Evolutionary conservation across 2,329 filamentous ascomycete genomes (phyloP).

Genomic region (Monosporascus sp.): DNA sequence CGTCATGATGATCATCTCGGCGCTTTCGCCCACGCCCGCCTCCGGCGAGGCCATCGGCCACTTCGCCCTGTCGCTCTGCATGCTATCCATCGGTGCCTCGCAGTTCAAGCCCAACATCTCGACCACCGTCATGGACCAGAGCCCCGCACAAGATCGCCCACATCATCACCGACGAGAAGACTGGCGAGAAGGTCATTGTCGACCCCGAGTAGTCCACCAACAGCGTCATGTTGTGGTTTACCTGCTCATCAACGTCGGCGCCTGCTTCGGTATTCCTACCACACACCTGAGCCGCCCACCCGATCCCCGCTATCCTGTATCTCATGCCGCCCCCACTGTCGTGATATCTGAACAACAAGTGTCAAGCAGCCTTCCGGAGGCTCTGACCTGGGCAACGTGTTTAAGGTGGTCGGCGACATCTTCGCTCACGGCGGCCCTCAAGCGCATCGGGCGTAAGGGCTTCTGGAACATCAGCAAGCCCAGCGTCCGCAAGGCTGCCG

Average conservation of each 20-base stretch:
- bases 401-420: conserved; percentile 32
- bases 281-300: conserved; percentile 42
- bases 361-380: conserved; percentile 55
- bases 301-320: conserved; percentile 47
- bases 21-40: conserved; percentile 32
- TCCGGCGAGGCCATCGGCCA: conserved; percentile 46
- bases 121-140: conserved; percentile 64
- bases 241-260: conserved; percentile 48
- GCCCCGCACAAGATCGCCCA: conserved; percentile 49
- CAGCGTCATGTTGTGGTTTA: conserved; percentile 63
- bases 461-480: conserved; percentile 55
- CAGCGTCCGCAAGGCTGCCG: conserved; percentile 37
- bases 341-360: conserved; percentile 47
- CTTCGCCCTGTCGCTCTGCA: conserved; percentile 55
- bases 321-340: conserved; percentile 54
- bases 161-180: conserved; percentile 42
- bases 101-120: conserved; percentile 70
- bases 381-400: conserved; percentile 51
- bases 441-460: conserved; percentile 22
- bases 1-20: conserved; percentile 28
- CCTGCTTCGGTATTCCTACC: conserved; percentile 44
- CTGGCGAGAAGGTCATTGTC: conserved; percentile 59
- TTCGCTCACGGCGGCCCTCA: conserved; percentile 25
- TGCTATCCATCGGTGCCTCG: conserved; percentile 54
- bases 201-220: conserved; percentile 60